Evolutionary conservation across 2,329 filamentous ascomycete genomes (phyloP), one percentile per base, ranked within the genome.

Genomic region (Dactylellina drechsleri): DNA sequence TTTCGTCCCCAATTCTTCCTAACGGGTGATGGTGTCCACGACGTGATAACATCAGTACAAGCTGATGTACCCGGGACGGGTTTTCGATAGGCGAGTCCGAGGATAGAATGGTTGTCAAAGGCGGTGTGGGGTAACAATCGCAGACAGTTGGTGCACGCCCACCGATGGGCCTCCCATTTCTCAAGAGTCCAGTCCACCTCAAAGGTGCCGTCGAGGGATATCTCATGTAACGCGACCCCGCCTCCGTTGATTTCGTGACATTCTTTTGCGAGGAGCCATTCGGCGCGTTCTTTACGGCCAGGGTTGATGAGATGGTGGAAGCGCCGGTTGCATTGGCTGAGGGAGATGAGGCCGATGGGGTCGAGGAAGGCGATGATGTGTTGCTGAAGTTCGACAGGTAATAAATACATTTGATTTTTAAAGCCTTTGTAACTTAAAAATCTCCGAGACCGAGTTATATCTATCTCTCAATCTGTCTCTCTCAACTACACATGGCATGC

Each of bases 41-140:
- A 68, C 1, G 75, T 70, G 12, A 23, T 4, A 1, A 43, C 2
- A 12, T 31, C 26, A 7, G 15, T 53, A 13, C 45, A 53, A 12
- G 65, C 66, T 1, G 65, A 41, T 3, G 64, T 61, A 5, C 45
- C 56, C 10, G 56, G 56, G 1, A 16, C 13, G 8, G 72, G 72
- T 28, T 77, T 77, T 57, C 76, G 67, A 28, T 72, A 76, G 2
- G 36, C 60, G 2, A 76, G 61, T 15, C 72, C 56, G 31, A 77
- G 23, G 7, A 77, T 60, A 6, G 71, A 76, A 31, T 76, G 72
- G 26, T 77, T 76, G 6, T 77, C 76, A 28, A 77, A 77, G 2
- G 23, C 16, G 7, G 41, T 18, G 56, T 73, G 72, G 4, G n/a
- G 43, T n/a, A 76, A 66, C 2, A 77, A 26, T 60, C 66, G 72